Percentiles rank a stretch among this genome's conserved stretches.
phyloP scores from a whole-genome alignment of 2,329 filamentous ascomycete species.

The Apiospora marii region DNA sequence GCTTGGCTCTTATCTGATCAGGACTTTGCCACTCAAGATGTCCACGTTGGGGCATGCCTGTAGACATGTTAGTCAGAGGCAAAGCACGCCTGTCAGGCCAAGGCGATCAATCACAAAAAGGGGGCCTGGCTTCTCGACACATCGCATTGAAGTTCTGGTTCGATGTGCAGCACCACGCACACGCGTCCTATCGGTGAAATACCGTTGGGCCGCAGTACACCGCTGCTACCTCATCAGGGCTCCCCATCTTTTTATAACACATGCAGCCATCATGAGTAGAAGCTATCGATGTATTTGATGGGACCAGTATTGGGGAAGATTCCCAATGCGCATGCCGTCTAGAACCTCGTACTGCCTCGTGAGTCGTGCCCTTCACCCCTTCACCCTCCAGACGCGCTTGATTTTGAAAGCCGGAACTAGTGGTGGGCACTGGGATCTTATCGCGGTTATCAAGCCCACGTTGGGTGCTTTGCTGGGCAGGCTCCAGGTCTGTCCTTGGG shows the following conservation, averaged over 20 bases:
- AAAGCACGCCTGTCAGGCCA: neutral
- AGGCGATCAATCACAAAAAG: neutral
- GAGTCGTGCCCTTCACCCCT: neutral
- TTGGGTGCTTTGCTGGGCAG: neutral
- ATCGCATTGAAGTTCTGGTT: neutral
- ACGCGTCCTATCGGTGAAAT: constrained; percentile 15
- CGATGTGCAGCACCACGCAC: constrained; percentile 5
- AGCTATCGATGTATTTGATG: neutral
- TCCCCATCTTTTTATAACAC: neutral
- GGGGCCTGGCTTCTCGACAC: neutral
- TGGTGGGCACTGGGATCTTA: neutral
- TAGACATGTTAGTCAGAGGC: neutral
- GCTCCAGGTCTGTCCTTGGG: neutral
- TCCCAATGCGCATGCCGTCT: neutral
- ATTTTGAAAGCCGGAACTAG: neutral
- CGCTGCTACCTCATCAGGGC: neutral
- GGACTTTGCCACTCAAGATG: neutral
- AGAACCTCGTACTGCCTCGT: neutral
- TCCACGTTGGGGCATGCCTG: neutral
- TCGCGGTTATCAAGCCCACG: neutral
- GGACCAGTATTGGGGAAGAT: neutral
- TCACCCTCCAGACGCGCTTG: neutral
- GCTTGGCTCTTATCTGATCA: neutral
- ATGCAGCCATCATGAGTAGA: neutral
- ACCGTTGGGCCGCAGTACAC: constrained; percentile 8